Evolutionary conservation across 139 green algal genomes (phyloP).

Genomic region (Raphidocelis subcapitata): DNA sequence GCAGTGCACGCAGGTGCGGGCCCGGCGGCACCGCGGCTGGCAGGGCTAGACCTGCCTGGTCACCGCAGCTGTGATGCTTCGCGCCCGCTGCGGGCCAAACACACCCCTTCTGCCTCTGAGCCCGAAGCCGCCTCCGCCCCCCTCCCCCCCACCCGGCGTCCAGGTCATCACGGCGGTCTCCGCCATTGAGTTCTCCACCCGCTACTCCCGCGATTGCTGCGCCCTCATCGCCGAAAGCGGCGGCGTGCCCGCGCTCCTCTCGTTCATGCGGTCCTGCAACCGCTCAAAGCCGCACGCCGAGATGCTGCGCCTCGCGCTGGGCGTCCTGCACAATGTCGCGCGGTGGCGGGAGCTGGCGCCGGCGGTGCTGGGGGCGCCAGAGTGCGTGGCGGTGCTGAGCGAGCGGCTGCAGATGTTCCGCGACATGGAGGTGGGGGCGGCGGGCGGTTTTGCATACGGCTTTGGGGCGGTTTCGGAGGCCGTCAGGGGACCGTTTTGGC

Average conservation of each 20-base stretch:
- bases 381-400: conserved; percentile 59
- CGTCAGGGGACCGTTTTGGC: not conserved
- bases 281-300: conserved; percentile 62
- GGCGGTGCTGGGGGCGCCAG: conserved; percentile 44
- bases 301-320: conserved; percentile 43
- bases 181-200: conserved; percentile 42
- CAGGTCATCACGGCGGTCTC: conserved; percentile 43
- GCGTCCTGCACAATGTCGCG: conserved; percentile 55
- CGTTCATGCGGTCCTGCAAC: conserved; percentile 61
- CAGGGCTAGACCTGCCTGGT: too few species aligned
- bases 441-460: too few species aligned
- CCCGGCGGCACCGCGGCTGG: not conserved
- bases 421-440: conserved; percentile 46
- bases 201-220: conserved; percentile 62
- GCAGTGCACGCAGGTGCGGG: conserved; percentile 41
- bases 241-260: conserved; percentile 47
- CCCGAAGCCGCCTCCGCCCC: too few species aligned
- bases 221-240: conserved; percentile 43
- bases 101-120: not conserved
- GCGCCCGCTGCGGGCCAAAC: too few species aligned
- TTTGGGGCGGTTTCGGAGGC: not conserved
- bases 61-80: too few species aligned
- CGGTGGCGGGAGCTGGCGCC: conserved; percentile 38
- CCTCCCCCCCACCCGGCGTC: not conserved
- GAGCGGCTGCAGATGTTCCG: conserved; percentile 72